A percentile compares a stretch with the other conserved stretches of the same genome.
phyloP scores from a whole-genome alignment of 1,284 basidiomycete genomes.

The Ceraceosorus guamensis region DNA sequence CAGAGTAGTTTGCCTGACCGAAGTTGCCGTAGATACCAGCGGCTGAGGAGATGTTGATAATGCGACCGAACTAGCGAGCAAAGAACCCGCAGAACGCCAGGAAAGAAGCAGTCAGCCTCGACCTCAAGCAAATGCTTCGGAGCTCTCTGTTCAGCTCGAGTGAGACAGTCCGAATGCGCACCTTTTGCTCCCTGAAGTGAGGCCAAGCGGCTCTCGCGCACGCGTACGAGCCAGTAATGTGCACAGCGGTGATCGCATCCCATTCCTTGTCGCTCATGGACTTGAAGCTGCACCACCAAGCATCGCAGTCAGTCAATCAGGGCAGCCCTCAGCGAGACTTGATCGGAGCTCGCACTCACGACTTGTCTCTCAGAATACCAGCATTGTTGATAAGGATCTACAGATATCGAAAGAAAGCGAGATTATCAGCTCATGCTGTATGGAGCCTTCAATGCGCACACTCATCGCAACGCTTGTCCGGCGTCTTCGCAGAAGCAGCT shows the following conservation, averaged over 20 bases:
- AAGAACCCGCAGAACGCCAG: no score
- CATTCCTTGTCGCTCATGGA: constrained; percentile 51
- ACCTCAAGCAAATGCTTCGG: neutral
- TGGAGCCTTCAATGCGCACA: no score
- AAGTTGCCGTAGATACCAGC: constrained; percentile 68
- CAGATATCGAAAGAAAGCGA: neutral
- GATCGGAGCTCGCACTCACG: constrained; percentile 13
- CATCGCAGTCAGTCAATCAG: no score
- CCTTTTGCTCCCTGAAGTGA: constrained; percentile 78
- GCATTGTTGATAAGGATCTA: constrained; percentile 75
- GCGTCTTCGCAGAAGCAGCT: no score
- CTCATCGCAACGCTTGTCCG: no score
- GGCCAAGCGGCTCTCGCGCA: constrained; percentile 97
- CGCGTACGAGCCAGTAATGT: constrained; percentile 89
- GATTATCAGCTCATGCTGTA: no score
- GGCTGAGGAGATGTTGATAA: constrained; percentile 48
- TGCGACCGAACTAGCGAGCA: constrained; percentile 27
- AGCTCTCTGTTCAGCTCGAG: neutral
- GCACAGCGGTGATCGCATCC: constrained; percentile 66
- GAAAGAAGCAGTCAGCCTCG: neutral
- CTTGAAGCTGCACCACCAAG: constrained; percentile 41
- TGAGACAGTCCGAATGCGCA: neutral
- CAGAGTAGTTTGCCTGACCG: constrained; percentile 78
- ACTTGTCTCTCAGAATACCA: constrained; percentile 70
- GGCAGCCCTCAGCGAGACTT: no score